Evolutionary conservation across 202 grass and related monocot species (phyloP).

Genomic region (Setaria viridis): DNA sequence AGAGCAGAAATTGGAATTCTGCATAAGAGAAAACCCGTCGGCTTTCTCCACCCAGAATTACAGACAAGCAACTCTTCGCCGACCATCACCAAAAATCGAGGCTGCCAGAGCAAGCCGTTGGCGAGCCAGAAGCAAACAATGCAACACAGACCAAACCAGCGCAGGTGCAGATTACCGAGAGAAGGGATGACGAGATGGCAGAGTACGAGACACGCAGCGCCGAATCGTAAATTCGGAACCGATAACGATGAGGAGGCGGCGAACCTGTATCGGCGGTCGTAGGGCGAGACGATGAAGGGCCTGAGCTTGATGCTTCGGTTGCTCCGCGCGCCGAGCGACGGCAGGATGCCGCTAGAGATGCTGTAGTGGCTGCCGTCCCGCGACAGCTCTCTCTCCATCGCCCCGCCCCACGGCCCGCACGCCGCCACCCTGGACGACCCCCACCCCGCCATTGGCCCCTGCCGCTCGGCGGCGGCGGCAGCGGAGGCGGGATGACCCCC

Average conservation of each 20-base stretch:
- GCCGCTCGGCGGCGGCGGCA: too few relatives aligned
- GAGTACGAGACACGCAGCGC: background rate
- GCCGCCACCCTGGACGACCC: conserved; percentile 30
- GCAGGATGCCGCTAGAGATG: conserved; percentile 87
- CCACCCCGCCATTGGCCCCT: conserved; percentile 42
- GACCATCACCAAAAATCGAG: background rate
- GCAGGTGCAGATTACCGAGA: background rate
- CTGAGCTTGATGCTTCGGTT: conserved; percentile 77
- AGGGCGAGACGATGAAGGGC: conserved; percentile 73
- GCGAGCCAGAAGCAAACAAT: conserved; percentile 1
- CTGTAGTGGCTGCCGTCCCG: conserved; percentile 93
- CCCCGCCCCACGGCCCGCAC: conserved; percentile 54
- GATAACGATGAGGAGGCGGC: background rate
- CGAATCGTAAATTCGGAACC: background rate
- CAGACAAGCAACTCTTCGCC: background rate
- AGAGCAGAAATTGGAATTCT: background rate
- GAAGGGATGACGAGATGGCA: background rate
- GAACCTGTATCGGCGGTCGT: conserved; percentile 81
- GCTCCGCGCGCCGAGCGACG: conserved; percentile 86
- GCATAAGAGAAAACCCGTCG: background rate
- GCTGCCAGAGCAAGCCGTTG: background rate
- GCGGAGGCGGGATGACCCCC: too few relatives aligned
- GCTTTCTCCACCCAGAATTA: background rate
- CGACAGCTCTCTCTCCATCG: conserved; percentile 65
- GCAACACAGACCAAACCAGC: conserved; percentile 7